Evolutionary conservation across 495 filamentous ascomycete species (phyloP), one percentile per base, ranked within the genome.

Genomic region (Polyplosphaeria fusca): DNA sequence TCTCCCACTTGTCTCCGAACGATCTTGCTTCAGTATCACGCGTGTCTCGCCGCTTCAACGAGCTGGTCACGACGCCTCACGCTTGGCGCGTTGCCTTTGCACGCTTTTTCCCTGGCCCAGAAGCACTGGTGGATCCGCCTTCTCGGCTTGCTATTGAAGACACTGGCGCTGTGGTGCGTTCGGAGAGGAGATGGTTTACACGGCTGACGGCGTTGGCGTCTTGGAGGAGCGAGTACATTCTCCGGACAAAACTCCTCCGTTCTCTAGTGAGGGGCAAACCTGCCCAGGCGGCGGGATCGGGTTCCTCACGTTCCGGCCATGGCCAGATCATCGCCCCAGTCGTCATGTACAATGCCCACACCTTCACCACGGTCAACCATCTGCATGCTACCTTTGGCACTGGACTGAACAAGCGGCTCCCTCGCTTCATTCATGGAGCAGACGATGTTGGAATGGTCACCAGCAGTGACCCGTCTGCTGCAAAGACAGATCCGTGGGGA

Each of bases 161-260:
- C 22, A 72, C 68, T 50, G 67, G 55, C 14, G 81, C 86, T 26
- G 70, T 67, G 22, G 63, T 85, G 22, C 78, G 81, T 39, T 78
- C 78, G 5, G 86, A 91, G 63, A 81, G 79, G 60, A 85, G 89
- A 16, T 76, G 79, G 52, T 96, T 96, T 63, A 80, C 89, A 5
- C 79, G 89, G 47, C 76, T 96, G 35, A 91, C 87, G 25, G 78
- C 83, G 12, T 73, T 88, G 39, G 85, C 88, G 18, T 91, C 91
- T 1, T 96, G 91, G 91, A 82, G 90, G 26, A 94, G 88, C 68
- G 91, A 96, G 67, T 96, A 95, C 66, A 86, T 95, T 37, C 69
- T 93, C 25, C 79, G 91, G 22, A 96, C 89, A n/a, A 81, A 86
- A 40, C 76, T 95, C 54, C 76, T 96, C 37, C 81, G 89, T 35